Evolutionary conservation across 2,329 filamentous ascomycete genomes (phyloP), one percentile per base, ranked within the genome.

Genomic region (Ophiostoma sp.): DNA sequence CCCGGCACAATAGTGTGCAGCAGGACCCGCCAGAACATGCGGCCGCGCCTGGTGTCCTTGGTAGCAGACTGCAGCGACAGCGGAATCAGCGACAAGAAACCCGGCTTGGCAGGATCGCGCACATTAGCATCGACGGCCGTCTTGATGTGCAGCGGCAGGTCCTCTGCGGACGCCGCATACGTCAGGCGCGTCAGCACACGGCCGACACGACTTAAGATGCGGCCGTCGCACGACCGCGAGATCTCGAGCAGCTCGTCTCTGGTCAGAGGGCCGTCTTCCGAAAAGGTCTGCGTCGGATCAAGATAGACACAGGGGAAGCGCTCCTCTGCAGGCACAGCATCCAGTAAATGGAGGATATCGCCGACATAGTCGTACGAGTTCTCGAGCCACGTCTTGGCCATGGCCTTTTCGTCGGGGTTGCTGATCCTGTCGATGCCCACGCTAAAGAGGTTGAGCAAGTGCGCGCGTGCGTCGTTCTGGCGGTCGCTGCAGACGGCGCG

Each of bases 181-280:
- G 80, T 82, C 4, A 85, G 74, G 4, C 79, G 79, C 0, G 83
- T 83, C 13, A 86, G 76, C 5, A 84, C 79, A 39, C 78, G 79
- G 8, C 83, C 81, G 1, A 86, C 77, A 0, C 83, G 80, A 15
- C 80, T 79, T 1, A 85, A 78, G 67, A 85, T 82, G 3, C 76
- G 77, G 67, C 80, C 77, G 68, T 85, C 80, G 74, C 84, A 86
- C 0, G 83, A 85, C 15, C 83, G 78, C 8, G 82, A 81, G 71
- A 86, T 84, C 70, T 85, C 83, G 1, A 85, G 77, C 13, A 85
- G 78, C 67, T 85, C 83, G 0, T 77, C 78, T 13, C 82, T 79
- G 1, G 60, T 64, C 15, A 64, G 60, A n/a, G 17, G 3, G 7
- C 36, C 60, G 15, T 64, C 60, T 80, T 80, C 48, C 4, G 73